Conservation (phyloP, 169 alveolate species). For the Eimeria zaria region DNA sequence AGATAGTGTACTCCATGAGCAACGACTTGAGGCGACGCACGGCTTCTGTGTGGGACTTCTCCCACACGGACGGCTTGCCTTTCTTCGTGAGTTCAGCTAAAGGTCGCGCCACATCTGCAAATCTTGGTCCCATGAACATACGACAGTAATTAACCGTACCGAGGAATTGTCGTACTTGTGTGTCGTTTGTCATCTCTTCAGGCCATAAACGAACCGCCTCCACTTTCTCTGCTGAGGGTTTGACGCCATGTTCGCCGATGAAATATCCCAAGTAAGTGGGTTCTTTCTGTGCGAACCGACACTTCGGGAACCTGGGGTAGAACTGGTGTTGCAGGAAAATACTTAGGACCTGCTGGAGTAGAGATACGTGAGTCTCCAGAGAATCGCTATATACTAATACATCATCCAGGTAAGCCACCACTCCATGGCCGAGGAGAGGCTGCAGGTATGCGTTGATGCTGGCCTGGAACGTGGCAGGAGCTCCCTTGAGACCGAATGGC, state of each 20-base stretch:
- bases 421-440: not conserved
- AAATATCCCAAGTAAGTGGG: not conserved
- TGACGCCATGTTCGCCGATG: not conserved
- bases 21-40: not conserved
- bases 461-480: constrained; percentile 20
- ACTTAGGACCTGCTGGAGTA: not conserved
- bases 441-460: not conserved
- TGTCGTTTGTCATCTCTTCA: not conserved
- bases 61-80: not conserved
- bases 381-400: not conserved
- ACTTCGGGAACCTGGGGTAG: not conserved
- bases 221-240: not conserved
- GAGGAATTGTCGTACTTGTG: not conserved
- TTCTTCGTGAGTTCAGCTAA: not conserved
- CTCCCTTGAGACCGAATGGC: constrained; percentile 17
- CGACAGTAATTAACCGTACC: not conserved
- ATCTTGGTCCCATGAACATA: not conserved
- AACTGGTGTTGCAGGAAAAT: not conserved
- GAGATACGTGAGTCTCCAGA: not conserved
- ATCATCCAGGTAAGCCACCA: not conserved
- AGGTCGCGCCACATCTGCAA: not conserved
- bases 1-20: not conserved
- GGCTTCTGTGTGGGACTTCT: not conserved
- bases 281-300: not conserved
- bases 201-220: not conserved